These are phyloP conservation scores for Friedmanniomyces simplex DNA, from an alignment of 495 filamentous ascomycete species.

Conservation along the genomic window DNA sequence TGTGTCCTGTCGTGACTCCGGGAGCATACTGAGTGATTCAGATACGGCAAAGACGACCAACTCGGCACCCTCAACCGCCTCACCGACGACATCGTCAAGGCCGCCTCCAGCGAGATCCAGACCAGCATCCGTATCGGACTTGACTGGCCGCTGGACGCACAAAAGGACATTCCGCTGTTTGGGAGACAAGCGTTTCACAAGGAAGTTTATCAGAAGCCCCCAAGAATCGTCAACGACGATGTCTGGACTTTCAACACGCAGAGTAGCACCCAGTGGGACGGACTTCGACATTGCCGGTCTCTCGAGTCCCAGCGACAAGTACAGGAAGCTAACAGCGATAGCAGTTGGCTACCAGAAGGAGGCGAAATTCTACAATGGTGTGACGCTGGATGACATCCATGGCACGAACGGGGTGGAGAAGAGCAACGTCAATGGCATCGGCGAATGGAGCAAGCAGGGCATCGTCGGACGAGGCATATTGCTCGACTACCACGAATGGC, in stretches of 20 bases:
- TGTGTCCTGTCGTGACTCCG: background rate
- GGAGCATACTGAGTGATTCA: background rate
- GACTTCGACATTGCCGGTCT: background rate
- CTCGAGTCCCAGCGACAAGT: no score
- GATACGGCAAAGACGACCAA: slow-evolving; percentile 30
- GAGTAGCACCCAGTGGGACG: slow-evolving; percentile 29
- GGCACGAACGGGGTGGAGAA: slow-evolving; percentile 21
- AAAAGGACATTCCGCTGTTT: slow-evolving; percentile 30
- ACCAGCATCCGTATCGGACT: slow-evolving; percentile 29
- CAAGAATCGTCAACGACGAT: slow-evolving; percentile 32
- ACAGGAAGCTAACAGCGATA: background rate
- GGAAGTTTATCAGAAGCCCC: slow-evolving; percentile 28
- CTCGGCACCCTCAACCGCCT: slow-evolving; percentile 30
- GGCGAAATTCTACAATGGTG: slow-evolving; percentile 50
- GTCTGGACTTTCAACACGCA: slow-evolving; percentile 33
- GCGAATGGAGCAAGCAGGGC: slow-evolving; percentile 35
- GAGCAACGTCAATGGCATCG: slow-evolving; percentile 37
- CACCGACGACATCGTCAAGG: slow-evolving; percentile 26
- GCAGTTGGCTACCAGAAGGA: slow-evolving; percentile 30
- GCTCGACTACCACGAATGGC: slow-evolving; percentile 35
- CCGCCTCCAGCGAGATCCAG: slow-evolving; percentile 27
- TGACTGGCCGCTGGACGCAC: slow-evolving; percentile 32
- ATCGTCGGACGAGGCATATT: slow-evolving; percentile 40
- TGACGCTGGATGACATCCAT: slow-evolving; percentile 45
- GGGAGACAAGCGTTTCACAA: slow-evolving; percentile 31